Evolutionary conservation across 208 protist genomes (phyloP).

Genomic region (Porcisia deanei): DNA sequence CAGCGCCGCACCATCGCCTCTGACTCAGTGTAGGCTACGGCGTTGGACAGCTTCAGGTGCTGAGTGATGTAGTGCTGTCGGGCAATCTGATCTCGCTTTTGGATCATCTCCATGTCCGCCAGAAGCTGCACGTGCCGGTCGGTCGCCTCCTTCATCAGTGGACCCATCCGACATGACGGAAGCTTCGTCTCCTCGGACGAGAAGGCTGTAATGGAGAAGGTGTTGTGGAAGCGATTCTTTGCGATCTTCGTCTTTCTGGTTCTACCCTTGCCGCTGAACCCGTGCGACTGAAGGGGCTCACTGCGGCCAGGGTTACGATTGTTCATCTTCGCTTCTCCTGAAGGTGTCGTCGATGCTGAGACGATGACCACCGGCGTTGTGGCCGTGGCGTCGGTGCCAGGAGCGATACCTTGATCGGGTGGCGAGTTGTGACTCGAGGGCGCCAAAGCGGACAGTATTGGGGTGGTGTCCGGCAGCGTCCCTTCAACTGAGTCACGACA

Average conservation of each 20-base stretch:
- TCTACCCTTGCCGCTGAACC: background rate
- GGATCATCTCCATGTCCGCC: slow-evolving; percentile 20
- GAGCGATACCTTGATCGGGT: background rate
- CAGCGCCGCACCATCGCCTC: slow-evolving; percentile 32
- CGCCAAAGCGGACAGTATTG: background rate
- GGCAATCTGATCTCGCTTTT: slow-evolving; percentile 22
- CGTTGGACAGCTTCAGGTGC: slow-evolving; percentile 26
- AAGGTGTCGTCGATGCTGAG: too few species aligned
- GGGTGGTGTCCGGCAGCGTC: background rate
- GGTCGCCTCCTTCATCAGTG: slow-evolving; percentile 20
- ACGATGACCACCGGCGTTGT: too few species aligned
- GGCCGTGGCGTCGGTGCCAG: background rate
- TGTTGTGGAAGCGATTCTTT: background rate
- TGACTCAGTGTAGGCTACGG: slow-evolving; percentile 20
- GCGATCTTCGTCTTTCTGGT: background rate
- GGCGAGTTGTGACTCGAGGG: background rate
- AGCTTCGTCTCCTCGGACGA: slow-evolving; percentile 26
- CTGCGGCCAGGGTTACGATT: background rate
- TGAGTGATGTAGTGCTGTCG: slow-evolving; percentile 29
- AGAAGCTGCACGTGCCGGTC: slow-evolving; percentile 17
- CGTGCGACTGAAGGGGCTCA: too few species aligned
- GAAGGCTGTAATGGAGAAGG: slow-evolving; percentile 15
- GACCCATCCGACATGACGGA: slow-evolving; percentile 11
- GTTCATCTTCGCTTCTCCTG: background rate
- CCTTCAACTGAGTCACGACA: background rate